Evolutionary conservation across 2,329 filamentous ascomycete species (phyloP).

Genomic region (Nemania sp.): DNA sequence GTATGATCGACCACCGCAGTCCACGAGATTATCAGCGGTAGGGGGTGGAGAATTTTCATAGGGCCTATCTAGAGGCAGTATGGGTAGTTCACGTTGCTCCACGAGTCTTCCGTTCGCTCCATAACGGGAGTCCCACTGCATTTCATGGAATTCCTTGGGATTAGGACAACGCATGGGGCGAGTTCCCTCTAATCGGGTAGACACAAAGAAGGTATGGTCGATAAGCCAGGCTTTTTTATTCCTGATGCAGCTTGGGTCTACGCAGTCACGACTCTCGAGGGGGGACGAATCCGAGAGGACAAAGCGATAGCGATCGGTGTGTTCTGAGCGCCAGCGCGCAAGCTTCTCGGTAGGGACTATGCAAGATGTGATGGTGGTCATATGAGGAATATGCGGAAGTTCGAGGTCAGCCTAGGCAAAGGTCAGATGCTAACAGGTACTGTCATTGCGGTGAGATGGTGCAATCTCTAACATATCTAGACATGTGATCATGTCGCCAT

Average conservation of each 20-base stretch:
- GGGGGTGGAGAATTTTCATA: slow-evolving; percentile 26
- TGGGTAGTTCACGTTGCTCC: slow-evolving; percentile 39
- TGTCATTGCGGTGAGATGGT: background rate
- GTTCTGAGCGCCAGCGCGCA: slow-evolving; percentile 42
- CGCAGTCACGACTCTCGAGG: slow-evolving; percentile 29
- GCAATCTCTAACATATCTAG: slow-evolving; percentile 45
- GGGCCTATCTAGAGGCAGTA: slow-evolving; percentile 26
- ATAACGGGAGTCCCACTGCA: slow-evolving; percentile 44
- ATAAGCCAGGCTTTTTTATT: slow-evolving; percentile 48
- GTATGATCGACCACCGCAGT: slow-evolving; percentile 22
- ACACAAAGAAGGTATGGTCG: slow-evolving; percentile 48
- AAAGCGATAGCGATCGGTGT: slow-evolving; percentile 45
- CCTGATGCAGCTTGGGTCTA: slow-evolving; percentile 42
- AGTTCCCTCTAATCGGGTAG: slow-evolving; percentile 44
- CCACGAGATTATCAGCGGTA: slow-evolving; percentile 27
- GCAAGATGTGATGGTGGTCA: slow-evolving; percentile 48
- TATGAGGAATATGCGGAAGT: slow-evolving; percentile 51
- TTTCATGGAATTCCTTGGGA: slow-evolving; percentile 46
- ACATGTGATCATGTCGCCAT: slow-evolving; percentile 50
- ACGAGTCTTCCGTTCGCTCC: slow-evolving; percentile 39
- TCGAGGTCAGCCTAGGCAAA: slow-evolving; percentile 45
- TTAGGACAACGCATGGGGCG: slow-evolving; percentile 43
- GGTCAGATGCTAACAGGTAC: slow-evolving; percentile 1
- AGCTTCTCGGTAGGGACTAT: slow-evolving; percentile 46
- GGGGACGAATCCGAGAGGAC: slow-evolving; percentile 46